Conservation (phyloP, 2,329 filamentous ascomycete genomes). For the Incumbomyces delicatus region DNA sequence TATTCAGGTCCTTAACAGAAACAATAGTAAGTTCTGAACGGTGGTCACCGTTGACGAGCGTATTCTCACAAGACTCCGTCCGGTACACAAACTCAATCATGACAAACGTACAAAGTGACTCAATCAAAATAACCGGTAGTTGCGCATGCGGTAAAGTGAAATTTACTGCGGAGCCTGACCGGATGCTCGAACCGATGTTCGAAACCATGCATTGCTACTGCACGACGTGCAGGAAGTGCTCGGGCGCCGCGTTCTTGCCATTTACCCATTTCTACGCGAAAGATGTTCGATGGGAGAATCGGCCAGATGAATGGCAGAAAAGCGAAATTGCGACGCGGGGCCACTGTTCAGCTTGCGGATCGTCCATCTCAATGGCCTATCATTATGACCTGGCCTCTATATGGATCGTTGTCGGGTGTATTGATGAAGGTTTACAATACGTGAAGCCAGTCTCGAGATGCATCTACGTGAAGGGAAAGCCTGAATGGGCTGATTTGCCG, state of each 20-base stretch:
- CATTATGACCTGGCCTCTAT: conserved; percentile 25
- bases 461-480: conserved; percentile 37
- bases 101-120: background rate
- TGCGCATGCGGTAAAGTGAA: conserved; percentile 17
- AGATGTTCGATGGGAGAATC: conserved; percentile 27
- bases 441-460: conserved; percentile 26
- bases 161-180: conserved; percentile 22
- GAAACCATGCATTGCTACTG: conserved; percentile 38
- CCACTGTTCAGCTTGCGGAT: conserved; percentile 39
- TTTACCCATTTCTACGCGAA: conserved; percentile 31
- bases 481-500: conserved; percentile 30
- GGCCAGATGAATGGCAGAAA: conserved; percentile 22
- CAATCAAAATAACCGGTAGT: conserved; percentile 12
- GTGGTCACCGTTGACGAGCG: too few species aligned
- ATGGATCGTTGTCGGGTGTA: conserved; percentile 31
- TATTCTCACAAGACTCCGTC: too few species aligned
- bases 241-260: conserved; percentile 37
- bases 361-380: conserved; percentile 37
- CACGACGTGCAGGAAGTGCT: conserved; percentile 39
- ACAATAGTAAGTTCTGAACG: too few species aligned
- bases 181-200: background rate
- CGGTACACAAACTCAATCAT: background rate
- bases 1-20: too few species aligned
- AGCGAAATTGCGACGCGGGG: conserved; percentile 34
- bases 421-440: conserved; percentile 30